A percentile compares a stretch with the other conserved stretches of the same genome.
Evolutionary conservation across 768 basidiomycete species (phyloP).

Genomic region (Suillus cothurnatus): DNA sequence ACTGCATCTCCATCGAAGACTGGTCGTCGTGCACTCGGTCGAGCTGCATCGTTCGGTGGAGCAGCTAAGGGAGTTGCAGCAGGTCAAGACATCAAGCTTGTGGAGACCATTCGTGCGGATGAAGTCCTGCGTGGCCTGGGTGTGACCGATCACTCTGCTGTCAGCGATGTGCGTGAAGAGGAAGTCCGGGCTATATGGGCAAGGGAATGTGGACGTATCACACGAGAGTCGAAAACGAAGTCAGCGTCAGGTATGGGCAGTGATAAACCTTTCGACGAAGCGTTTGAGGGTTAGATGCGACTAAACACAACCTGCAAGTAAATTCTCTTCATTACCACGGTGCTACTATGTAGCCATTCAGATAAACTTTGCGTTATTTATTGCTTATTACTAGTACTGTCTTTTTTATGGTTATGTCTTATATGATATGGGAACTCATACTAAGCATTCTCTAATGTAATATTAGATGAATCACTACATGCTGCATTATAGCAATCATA

Average conservation of each 20-base stretch:
- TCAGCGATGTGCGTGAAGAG: conserved; percentile 43
- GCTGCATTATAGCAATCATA: not conserved
- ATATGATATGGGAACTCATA: conserved; percentile 9
- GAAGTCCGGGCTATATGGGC: conserved; percentile 46
- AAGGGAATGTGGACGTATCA: conserved; percentile 40
- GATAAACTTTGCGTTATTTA: conserved; percentile 11
- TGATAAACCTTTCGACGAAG: conserved; percentile 32
- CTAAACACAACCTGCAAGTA: not conserved
- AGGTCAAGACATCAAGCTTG: conserved; percentile 52
- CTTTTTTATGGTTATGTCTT: conserved; percentile 28
- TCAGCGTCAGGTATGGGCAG: conserved; percentile 10
- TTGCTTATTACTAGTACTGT: conserved; percentile 14
- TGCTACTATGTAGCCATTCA: conserved; percentile 14
- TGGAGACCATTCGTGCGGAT: conserved; percentile 63
- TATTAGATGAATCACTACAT: not conserved
- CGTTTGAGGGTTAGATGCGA: conserved; percentile 34
- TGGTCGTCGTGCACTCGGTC: conserved; percentile 53
- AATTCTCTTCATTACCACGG: conserved; percentile 7
- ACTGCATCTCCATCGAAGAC: conserved; percentile 46
- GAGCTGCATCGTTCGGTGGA: conserved; percentile 58
- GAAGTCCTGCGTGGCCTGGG: conserved; percentile 76
- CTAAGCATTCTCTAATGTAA: conserved; percentile 1
- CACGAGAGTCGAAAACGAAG: conserved; percentile 36
- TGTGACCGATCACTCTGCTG: conserved; percentile 29
- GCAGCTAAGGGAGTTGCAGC: conserved; percentile 26